Percentiles rank a stretch among this genome's conserved stretches.
Evolutionary conservation across 257 asterid species (phyloP).

Genomic region (Linderniella brevidens): DNA sequence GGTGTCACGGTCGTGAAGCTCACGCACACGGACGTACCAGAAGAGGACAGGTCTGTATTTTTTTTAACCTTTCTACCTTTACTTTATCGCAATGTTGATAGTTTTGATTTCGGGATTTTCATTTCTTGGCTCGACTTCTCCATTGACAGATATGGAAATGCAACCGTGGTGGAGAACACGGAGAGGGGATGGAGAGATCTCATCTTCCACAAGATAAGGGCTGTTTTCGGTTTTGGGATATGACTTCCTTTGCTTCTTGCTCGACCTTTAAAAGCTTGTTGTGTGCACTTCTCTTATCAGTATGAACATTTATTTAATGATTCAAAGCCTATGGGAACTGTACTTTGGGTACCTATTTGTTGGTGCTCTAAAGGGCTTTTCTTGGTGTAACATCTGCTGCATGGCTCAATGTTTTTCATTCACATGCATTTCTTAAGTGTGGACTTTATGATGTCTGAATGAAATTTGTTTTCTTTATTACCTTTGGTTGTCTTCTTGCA

Average conservation of each 20-base stretch:
- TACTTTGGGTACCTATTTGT: too few relatives aligned
- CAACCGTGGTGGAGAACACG: slow-evolving; percentile 88
- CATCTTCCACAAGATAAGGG: slow-evolving; percentile 66
- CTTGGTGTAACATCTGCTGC: too few relatives aligned
- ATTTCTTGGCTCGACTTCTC: not conserved
- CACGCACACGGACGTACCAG: slow-evolving; percentile 71
- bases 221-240: slow-evolving; percentile 47
- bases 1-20: slow-evolving; percentile 65
- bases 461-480: too few relatives aligned
- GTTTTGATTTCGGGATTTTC: not conserved
- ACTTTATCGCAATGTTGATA: not conserved
- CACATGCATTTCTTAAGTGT: too few relatives aligned
- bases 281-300: too few relatives aligned
- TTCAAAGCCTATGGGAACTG: too few relatives aligned
- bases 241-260: slow-evolving; percentile 4
- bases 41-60: slow-evolving; percentile 78
- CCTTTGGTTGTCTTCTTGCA: too few relatives aligned
- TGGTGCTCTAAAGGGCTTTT: too few relatives aligned
- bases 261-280: too few relatives aligned
- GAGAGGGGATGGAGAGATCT: slow-evolving; percentile 98
- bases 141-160: slow-evolving; percentile 53
- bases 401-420: too few relatives aligned
- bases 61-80: not conserved
- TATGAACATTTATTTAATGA: too few relatives aligned
- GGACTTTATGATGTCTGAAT: too few relatives aligned